Base-by-base conservation (phyloP, 768 basidiomycete species). In the Boletus tomentosulus region DNA sequence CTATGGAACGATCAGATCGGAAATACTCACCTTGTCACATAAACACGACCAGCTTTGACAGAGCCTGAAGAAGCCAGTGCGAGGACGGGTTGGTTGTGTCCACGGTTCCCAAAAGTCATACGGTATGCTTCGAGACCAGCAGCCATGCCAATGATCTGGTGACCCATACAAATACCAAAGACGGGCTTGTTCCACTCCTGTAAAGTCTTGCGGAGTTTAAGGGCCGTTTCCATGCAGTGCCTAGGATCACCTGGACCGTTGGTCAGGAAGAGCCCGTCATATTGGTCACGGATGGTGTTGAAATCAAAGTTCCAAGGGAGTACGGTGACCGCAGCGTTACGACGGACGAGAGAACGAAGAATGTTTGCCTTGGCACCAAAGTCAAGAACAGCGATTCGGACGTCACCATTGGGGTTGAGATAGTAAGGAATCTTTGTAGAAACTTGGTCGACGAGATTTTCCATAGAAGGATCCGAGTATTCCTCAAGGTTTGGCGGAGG, bases 71-170 rank as follows among this genome's bases (percentile, higher is more conserved):
- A 88, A n/a, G 95, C 93, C 50, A 98, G 77, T 28, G 97, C 96
- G 42, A 99, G 79, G 12, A 99, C 97, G 30, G 97, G 97, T 70
- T 99, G 97, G 69, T 99, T 99, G 72, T 99, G 97, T 16, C 97
- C 97, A 60, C 97, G 87, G 70, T 99, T 98, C n/a, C 97, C 97
- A 67, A 98, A 99, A 10, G 87, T 93, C 97, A 99, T 99, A 43
- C 97, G 82, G 71, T 98, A 98, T 19, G 95, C 92, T 61, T 97
- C 95, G 50, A 98, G 71, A 22, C 97, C 96, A 24, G 94, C 96
- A 27, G 96, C 97, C 79, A 99, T 89, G 46, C 96, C 97, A 61
- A 99, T 89, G 62, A 99, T 82, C 72, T 98, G 96, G 68, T 98
- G 92, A 48, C 96, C 97, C 97, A 99, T 98, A 73, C 97, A 99